phyloP scores from a whole-genome alignment of 2,329 filamentous ascomycete species.

The Venturia effusa region DNA sequence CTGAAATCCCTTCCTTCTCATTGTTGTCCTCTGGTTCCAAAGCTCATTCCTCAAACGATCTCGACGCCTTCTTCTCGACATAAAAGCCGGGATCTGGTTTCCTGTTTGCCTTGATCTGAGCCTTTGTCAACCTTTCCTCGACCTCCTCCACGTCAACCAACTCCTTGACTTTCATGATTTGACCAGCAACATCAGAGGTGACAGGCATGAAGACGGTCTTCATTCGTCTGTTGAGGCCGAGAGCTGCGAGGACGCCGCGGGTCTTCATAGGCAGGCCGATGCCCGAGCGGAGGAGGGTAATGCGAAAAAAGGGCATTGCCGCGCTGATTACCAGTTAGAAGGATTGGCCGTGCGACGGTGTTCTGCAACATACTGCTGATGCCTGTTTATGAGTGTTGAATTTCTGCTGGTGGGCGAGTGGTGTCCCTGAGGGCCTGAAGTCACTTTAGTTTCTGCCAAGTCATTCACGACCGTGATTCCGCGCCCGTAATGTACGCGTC shows the following conservation, averaged over 20 bases:
- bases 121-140: slow-evolving; percentile 48
- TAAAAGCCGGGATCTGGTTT: slow-evolving; percentile 73
- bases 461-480: background rate
- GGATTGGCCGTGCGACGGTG: background rate
- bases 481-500: background rate
- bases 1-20: too few relatives aligned
- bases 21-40: background rate
- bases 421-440: background rate
- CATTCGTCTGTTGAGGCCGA: slow-evolving; percentile 76
- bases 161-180: slow-evolving; percentile 92
- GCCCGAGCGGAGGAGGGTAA: slow-evolving; percentile 78
- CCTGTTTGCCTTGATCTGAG: slow-evolving; percentile 59
- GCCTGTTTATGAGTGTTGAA: background rate
- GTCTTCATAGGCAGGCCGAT: slow-evolving; percentile 75
- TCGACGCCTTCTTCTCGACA: slow-evolving; percentile 45
- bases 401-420: background rate
- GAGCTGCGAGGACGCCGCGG: slow-evolving; percentile 68
- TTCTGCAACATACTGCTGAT: background rate
- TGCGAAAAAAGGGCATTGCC: slow-evolving; percentile 71
- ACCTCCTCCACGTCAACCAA: slow-evolving; percentile 76
- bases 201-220: slow-evolving; percentile 86
- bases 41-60: background rate
- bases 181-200: slow-evolving; percentile 67
- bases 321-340: background rate
- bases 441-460: background rate